phyloP scores from a whole-genome alignment of 352 stramenopile genomes.

The Phytophthora pini region DNA sequence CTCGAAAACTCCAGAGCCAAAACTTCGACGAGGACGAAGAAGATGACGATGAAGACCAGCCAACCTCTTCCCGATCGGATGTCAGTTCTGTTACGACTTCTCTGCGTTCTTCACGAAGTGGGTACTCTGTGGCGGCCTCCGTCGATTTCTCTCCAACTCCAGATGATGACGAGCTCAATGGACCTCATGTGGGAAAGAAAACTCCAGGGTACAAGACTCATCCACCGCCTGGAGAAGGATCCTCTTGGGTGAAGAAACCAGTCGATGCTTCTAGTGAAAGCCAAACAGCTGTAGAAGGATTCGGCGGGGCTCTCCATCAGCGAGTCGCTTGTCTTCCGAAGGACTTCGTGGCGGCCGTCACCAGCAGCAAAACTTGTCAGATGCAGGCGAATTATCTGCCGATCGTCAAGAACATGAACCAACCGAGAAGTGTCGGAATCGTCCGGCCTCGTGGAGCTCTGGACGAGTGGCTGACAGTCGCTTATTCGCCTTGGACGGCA shows the following conservation, averaged over 20 bases:
- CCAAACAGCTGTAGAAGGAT: conserved; percentile 72
- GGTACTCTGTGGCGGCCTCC: conserved; percentile 48
- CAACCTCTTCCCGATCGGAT: conserved; percentile 38
- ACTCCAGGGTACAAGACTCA: conserved; percentile 68
- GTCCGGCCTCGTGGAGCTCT: conserved; percentile 83
- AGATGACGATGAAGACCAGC: conserved; percentile 33
- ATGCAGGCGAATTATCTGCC: conserved; percentile 85
- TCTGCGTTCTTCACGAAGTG: conserved; percentile 39
- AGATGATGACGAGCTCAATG: conserved; percentile 55
- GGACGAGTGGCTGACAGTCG: conserved; percentile 90
- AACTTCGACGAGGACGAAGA: conserved; percentile 16
- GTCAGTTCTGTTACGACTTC: conserved; percentile 35
- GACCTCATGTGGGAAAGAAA: conserved; percentile 52
- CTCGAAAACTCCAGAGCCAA: conserved; percentile 9
- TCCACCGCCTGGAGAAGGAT: conserved; percentile 58
- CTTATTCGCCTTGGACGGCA: conserved; percentile 94
- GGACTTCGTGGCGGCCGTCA: conserved; percentile 71
- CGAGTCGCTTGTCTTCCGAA: conserved; percentile 71
- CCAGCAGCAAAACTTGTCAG: conserved; percentile 74
- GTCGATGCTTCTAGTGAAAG: conserved; percentile 59
- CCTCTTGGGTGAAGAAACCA: conserved; percentile 59
- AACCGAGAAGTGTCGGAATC: conserved; percentile 86
- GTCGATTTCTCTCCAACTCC: conserved; percentile 61
- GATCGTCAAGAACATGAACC: conserved; percentile 83
- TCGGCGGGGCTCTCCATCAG: conserved; percentile 63